These are phyloP conservation scores for Grosmannia huntii DNA, from an alignment of 2,329 filamentous ascomycete genomes.

Conservation along the genomic window DNA sequence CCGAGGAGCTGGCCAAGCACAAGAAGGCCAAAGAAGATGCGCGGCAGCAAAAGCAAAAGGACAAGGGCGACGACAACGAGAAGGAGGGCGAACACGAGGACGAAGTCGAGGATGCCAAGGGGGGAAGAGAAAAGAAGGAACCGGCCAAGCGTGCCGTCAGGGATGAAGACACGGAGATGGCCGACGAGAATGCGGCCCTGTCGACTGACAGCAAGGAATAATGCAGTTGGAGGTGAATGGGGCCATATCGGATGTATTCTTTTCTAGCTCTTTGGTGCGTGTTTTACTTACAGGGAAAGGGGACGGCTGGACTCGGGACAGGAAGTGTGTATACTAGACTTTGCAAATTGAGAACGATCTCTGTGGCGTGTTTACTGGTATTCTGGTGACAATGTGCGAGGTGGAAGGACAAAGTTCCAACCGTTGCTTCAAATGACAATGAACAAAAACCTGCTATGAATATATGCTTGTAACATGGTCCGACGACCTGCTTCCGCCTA, in stretches of 20 bases:
- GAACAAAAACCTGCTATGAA: not conserved
- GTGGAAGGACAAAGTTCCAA: not conserved
- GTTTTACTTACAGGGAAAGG: not conserved
- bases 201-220: conserved; percentile 13
- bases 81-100: not conserved
- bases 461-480: not conserved
- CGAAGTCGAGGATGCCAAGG: conserved; percentile 3
- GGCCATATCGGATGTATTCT: not conserved
- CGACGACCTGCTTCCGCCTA: too few relatives aligned
- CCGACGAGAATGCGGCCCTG: conserved; percentile 17
- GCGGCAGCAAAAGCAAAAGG: conserved; percentile 10
- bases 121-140: not conserved
- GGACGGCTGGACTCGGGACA: not conserved
- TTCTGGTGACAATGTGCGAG: not conserved
- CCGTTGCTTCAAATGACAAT: not conserved
- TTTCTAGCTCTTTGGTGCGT: not conserved
- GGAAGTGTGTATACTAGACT: conserved; percentile 3
- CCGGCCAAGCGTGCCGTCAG: conserved; percentile 15
- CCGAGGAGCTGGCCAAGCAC: conserved; percentile 26
- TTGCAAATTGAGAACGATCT: not conserved
- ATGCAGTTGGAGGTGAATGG: not conserved
- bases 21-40: conserved; percentile 26
- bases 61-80: not conserved
- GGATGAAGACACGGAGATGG: conserved; percentile 38
- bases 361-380: not conserved